Conservation (phyloP, 2,329 filamentous ascomycete species). For the Aspergillus brasiliensis region DNA sequence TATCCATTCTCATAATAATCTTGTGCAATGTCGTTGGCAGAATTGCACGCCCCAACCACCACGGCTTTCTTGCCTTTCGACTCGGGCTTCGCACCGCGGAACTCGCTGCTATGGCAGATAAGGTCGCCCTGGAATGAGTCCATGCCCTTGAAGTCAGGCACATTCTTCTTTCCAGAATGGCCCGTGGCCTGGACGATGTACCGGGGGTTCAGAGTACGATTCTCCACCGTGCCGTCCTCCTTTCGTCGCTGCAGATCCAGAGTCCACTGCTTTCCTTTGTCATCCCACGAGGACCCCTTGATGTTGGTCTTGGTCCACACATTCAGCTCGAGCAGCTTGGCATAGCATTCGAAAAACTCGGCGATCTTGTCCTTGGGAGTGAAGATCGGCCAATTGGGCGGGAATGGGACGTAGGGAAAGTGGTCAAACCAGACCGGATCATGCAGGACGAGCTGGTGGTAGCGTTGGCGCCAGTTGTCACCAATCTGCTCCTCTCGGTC, state of each 20-base stretch:
- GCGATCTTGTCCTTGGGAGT: slow-evolving; percentile 72
- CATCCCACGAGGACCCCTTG: slow-evolving; percentile 53
- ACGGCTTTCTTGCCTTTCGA: slow-evolving; percentile 61
- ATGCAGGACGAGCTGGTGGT: slow-evolving; percentile 67
- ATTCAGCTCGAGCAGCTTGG: slow-evolving; percentile 66
- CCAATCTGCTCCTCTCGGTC: slow-evolving; percentile 61
- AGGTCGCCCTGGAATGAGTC: slow-evolving; percentile 60
- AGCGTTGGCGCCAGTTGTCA: slow-evolving; percentile 66
- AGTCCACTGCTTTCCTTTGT: slow-evolving; percentile 56
- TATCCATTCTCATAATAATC: slow-evolving; percentile 69
- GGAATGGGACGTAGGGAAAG: slow-evolving; percentile 67
- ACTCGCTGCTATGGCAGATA: slow-evolving; percentile 65
- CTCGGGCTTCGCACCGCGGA: slow-evolving; percentile 54
- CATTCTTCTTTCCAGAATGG: slow-evolving; percentile 65
- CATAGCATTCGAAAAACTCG: slow-evolving; percentile 69
- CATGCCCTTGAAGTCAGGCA: slow-evolving; percentile 51
- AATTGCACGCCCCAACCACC: slow-evolving; percentile 70
- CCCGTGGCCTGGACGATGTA: slow-evolving; percentile 70
- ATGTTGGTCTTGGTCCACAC: slow-evolving; percentile 63
- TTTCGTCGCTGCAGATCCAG: slow-evolving; percentile 52
- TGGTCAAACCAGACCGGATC: slow-evolving; percentile 62
- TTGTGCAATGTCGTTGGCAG: slow-evolving; percentile 69
- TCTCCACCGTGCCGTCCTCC: slow-evolving; percentile 45
- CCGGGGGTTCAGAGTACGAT: slow-evolving; percentile 60
- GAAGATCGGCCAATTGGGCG: slow-evolving; percentile 67